Conservation (phyloP, 257 asterid genomes). For the Solanum ossicruentum region DNA sequence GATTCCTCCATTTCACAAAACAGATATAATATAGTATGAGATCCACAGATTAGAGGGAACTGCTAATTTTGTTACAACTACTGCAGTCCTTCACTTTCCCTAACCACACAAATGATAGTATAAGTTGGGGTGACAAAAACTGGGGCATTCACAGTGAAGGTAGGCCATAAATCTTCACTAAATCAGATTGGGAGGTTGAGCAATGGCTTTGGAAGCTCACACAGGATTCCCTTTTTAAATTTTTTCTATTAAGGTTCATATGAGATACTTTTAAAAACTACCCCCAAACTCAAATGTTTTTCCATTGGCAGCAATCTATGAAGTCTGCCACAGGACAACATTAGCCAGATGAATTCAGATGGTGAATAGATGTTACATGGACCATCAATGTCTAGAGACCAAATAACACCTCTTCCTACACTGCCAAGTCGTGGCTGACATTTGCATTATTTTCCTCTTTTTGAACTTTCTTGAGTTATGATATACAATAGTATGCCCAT, state of each 20-base stretch:
- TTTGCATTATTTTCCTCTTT: not conserved
- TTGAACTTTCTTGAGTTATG: not conserved
- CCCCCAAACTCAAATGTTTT: not conserved
- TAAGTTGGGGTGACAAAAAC: too few species aligned
- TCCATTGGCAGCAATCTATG: not conserved
- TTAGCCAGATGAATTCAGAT: not conserved
- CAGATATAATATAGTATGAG: not conserved
- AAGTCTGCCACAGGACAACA: not conserved
- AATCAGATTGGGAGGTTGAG: too few species aligned
- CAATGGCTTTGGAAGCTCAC: too few species aligned
- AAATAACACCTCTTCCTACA: not conserved
- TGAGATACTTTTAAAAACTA: not conserved
- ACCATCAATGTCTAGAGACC: not conserved
- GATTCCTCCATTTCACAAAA: not conserved
- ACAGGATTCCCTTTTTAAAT: too few species aligned
- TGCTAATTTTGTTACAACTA: too few species aligned
- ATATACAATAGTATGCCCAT: not conserved
- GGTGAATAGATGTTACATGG: not conserved
- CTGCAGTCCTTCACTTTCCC: too few species aligned
- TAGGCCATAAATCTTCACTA: too few species aligned
- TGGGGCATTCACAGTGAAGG: too few species aligned
- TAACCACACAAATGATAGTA: too few species aligned
- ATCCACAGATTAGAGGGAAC: too few species aligned
- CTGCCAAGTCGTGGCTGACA: not conserved
- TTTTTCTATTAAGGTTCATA: not conserved